A percentile compares a stretch with the other conserved stretches of the same genome.
Evolutionary conservation across 768 basidiomycete species (phyloP).

Genomic region (Coprinopsis sp.): DNA sequence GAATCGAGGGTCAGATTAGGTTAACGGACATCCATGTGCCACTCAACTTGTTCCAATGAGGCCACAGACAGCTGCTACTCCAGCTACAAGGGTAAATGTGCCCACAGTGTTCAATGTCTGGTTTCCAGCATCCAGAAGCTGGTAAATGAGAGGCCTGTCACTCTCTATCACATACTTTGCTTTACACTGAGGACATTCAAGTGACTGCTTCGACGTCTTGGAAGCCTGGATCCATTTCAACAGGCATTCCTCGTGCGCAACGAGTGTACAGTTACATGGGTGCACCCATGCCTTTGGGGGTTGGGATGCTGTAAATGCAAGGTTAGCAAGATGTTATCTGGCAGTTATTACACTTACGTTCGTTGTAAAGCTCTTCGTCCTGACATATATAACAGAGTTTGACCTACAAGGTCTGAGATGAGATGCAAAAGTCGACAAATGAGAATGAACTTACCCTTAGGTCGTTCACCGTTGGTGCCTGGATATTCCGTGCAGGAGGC

Average conservation of each 20-base stretch:
- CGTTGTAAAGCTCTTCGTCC: slow-evolving; percentile 59
- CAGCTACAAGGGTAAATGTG: slow-evolving; percentile 45
- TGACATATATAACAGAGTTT: slow-evolving; percentile 81
- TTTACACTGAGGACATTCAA: slow-evolving; percentile 79
- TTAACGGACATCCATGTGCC: not conserved
- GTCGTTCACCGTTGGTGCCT: slow-evolving; percentile 27
- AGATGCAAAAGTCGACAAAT: not conserved
- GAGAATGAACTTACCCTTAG: slow-evolving; percentile 21
- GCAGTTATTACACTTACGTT: slow-evolving; percentile 27
- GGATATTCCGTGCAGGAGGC: not conserved
- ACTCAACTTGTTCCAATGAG: slow-evolving; percentile 60
- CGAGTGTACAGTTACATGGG: slow-evolving; percentile 74
- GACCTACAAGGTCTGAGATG: slow-evolving; percentile 32
- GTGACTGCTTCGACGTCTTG: slow-evolving; percentile 58
- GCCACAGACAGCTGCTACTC: slow-evolving; percentile 45
- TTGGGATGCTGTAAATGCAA: too few relatives aligned
- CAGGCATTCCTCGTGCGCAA: slow-evolving; percentile 78
- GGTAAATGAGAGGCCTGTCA: slow-evolving; percentile 49
- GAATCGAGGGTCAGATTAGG: not conserved
- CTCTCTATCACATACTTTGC: slow-evolving; percentile 64
- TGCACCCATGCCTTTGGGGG: slow-evolving; percentile 67
- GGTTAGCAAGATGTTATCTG: too few relatives aligned
- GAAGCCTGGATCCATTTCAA: slow-evolving; percentile 76
- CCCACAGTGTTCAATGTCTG: slow-evolving; percentile 46
- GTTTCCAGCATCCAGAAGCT: slow-evolving; percentile 49